Evolutionary conservation across 768 basidiomycete species (phyloP).

Genomic region (Cystobasidium ongulense): DNA sequence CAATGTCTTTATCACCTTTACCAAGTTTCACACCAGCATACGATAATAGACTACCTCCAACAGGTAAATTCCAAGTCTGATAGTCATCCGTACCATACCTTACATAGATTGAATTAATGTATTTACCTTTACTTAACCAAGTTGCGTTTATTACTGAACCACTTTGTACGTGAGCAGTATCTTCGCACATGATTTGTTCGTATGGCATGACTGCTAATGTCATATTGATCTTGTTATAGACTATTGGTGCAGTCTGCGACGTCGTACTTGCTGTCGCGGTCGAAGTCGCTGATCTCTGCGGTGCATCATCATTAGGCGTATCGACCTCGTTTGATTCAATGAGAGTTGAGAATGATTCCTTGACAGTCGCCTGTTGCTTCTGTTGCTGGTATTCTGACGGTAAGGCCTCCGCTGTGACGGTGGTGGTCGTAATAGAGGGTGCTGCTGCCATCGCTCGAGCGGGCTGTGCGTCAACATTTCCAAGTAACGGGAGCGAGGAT

Average conservation of each 20-base stretch:
- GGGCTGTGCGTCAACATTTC: not conserved
- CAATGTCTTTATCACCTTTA: not conserved
- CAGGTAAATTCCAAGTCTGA: slow-evolving; percentile 1
- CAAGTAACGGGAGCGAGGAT: too few relatives aligned
- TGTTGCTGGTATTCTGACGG: not conserved
- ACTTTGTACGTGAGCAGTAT: slow-evolving; percentile 11
- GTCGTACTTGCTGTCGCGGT: not conserved
- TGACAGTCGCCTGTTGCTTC: not conserved
- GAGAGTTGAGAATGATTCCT: not conserved
- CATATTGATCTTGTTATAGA: slow-evolving; percentile 14
- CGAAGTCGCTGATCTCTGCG: not conserved
- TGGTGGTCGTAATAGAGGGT: not conserved
- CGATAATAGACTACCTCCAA: not conserved
- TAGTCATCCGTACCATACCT: not conserved
- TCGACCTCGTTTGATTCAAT: not conserved
- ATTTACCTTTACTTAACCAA: slow-evolving; percentile 23
- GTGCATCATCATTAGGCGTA: too few relatives aligned
- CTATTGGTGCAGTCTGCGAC: not conserved
- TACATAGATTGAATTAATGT: slow-evolving; percentile 2
- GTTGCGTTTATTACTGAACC: slow-evolving; percentile 17
- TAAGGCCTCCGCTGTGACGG: not conserved
- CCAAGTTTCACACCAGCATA: not conserved
- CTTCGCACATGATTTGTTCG: slow-evolving; percentile 1
- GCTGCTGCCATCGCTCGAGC: not conserved
- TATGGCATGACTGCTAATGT: slow-evolving; percentile 17